Percentiles rank a stretch among this genome's conserved stretches.
phyloP scores from a whole-genome alignment of 257 asterid species.

The Ophiorrhiza pumila region DNA sequence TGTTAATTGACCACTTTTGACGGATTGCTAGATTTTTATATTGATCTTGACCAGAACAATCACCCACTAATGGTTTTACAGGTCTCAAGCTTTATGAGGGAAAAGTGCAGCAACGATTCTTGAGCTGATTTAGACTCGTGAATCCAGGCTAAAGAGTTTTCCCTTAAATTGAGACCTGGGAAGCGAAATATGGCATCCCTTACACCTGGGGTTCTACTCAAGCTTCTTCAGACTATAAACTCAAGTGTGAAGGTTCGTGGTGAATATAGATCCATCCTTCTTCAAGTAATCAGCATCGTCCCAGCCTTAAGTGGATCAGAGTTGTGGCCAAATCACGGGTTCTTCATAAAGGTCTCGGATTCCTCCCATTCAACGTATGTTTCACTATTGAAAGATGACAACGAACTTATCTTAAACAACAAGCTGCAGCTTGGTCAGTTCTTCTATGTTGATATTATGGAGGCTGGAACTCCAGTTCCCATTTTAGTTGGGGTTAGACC shows the following conservation, averaged over 20 bases:
- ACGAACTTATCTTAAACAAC: slow-evolving; percentile 70
- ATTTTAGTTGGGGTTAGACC: slow-evolving; percentile 67
- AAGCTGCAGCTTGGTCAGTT: slow-evolving; percentile 77
- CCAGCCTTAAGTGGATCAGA: slow-evolving; percentile 77
- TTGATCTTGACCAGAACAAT: background rate
- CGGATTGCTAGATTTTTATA: background rate
- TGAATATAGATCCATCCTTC: slow-evolving; percentile 56
- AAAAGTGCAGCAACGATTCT: background rate
- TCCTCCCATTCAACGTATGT: slow-evolving; percentile 88
- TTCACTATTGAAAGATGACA: slow-evolving; percentile 55
- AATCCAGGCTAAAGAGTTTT: background rate
- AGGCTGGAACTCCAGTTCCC: slow-evolving; percentile 69
- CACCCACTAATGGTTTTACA: background rate
- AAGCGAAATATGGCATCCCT: slow-evolving; percentile 58
- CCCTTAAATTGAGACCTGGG: slow-evolving; percentile 4
- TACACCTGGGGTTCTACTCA: slow-evolving; percentile 72
- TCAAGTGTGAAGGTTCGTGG: slow-evolving; percentile 69
- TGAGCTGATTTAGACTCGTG: slow-evolving; percentile 1
- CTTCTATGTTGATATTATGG: slow-evolving; percentile 74
- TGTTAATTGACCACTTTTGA: background rate
- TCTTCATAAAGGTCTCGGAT: slow-evolving; percentile 83
- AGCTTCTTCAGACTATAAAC: slow-evolving; percentile 67
- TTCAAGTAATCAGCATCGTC: slow-evolving; percentile 82
- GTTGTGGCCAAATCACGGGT: slow-evolving; percentile 78
- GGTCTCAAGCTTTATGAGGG: background rate